Evolutionary conservation across 2,329 filamentous ascomycete species (phyloP).

Genomic region (Aspergillus tanneri): DNA sequence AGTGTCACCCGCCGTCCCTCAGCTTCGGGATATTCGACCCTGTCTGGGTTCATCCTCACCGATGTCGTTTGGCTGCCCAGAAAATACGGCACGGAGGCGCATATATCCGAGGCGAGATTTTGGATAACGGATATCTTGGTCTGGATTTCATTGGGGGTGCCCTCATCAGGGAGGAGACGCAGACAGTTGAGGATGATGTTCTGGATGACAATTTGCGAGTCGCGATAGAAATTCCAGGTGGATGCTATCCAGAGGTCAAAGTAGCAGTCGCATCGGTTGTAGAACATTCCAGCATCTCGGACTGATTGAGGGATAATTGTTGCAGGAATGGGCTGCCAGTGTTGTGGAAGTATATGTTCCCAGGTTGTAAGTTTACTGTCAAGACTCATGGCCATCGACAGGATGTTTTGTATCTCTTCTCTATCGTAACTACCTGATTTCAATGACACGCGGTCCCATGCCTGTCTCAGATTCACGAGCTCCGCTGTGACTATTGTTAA

Average conservation of each 20-base stretch:
- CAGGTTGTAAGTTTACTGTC: slow-evolving; percentile 26
- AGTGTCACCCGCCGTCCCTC: slow-evolving; percentile 18
- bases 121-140: slow-evolving; percentile 11
- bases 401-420: slow-evolving; percentile 13
- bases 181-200: slow-evolving; percentile 31
- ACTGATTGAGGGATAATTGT: slow-evolving; percentile 27
- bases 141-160: slow-evolving; percentile 7
- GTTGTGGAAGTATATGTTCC: slow-evolving; percentile 23
- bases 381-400: slow-evolving; percentile 22
- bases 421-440: neutral
- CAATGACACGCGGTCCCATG: slow-evolving; percentile 21
- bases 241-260: slow-evolving; percentile 29
- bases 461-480: slow-evolving; percentile 25
- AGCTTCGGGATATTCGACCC: slow-evolving; percentile 26
- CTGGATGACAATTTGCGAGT: slow-evolving; percentile 28
- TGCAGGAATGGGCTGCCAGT: slow-evolving; percentile 27
- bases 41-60: slow-evolving; percentile 20
- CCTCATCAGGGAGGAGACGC: slow-evolving; percentile 12
- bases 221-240: slow-evolving; percentile 33
- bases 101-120: slow-evolving; percentile 26
- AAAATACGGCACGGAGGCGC: slow-evolving; percentile 29
- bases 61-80: slow-evolving; percentile 27
- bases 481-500: slow-evolving; percentile 23
- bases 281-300: slow-evolving; percentile 26
- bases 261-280: slow-evolving; percentile 32